These are phyloP conservation scores for Apiospora pterosperma DNA, from an alignment of 2,329 filamentous ascomycete species.

Conservation along the genomic window DNA sequence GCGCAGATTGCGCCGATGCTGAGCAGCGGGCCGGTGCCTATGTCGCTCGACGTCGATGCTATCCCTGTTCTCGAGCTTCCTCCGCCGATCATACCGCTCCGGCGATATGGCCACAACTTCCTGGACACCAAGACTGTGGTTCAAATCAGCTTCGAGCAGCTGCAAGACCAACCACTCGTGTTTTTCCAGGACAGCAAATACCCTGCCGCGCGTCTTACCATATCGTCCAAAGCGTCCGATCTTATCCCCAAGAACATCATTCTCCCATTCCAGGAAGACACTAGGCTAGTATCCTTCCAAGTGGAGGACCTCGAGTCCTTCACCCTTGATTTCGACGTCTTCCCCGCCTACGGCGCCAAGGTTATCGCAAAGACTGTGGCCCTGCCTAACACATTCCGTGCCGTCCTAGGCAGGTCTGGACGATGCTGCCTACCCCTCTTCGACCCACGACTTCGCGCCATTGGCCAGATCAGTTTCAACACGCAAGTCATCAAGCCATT, in stretches of 20 bases:
- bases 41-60: constrained; percentile 75
- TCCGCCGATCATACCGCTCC: constrained; percentile 90
- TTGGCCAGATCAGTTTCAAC: constrained; percentile 90
- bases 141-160: constrained; percentile 82
- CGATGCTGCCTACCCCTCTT: constrained; percentile 86
- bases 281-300: constrained; percentile 89
- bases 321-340: constrained; percentile 94
- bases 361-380: constrained; percentile 95
- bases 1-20: constrained; percentile 38
- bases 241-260: constrained; percentile 95
- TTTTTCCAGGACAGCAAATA: constrained; percentile 98
- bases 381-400: constrained; percentile 80
- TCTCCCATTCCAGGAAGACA: constrained; percentile 93
- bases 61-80: constrained; percentile 91
- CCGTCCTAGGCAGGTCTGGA: constrained; percentile 70
- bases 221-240: constrained; percentile 94
- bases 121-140: constrained; percentile 96
- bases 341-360: constrained; percentile 94
- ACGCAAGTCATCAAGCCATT: constrained; percentile 98
- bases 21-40: constrained; percentile 50
- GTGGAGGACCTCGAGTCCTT: constrained; percentile 92
- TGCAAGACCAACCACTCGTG: constrained; percentile 71
- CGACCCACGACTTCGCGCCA: constrained; percentile 84
- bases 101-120: constrained; percentile 97
- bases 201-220: constrained; percentile 88